These are phyloP conservation scores for Leccinum subrobustum DNA, from an alignment of 1,284 basidiomycete species.

Conservation along the genomic window DNA sequence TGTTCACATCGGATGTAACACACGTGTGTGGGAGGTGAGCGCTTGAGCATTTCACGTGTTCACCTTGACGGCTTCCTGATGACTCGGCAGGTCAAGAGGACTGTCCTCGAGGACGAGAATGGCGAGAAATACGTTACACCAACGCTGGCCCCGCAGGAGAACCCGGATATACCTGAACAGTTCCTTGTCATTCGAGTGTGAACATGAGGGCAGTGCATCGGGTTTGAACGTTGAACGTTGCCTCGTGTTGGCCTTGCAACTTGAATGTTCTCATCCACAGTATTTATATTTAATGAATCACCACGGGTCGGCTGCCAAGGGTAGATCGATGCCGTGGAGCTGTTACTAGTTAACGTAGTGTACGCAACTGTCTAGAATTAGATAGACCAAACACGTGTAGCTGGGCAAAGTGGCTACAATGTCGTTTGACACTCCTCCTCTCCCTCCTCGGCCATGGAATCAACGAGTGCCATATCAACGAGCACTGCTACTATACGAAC, in stretches of 20 bases:
- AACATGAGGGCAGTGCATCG: conserved; percentile 1
- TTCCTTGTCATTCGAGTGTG: conserved; percentile 60
- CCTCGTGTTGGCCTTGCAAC: neutral
- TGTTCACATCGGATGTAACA: conserved; percentile 51
- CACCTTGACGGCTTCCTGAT: neutral
- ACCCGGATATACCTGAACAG: conserved; percentile 66
- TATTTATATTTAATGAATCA: neutral
- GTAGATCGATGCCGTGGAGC: neutral
- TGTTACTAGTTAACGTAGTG: neutral
- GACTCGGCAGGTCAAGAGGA: conserved; percentile 47
- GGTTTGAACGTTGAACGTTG: neutral
- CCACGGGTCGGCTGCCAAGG: neutral
- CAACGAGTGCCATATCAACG: conserved; percentile 16
- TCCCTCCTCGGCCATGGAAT: conserved; percentile 25
- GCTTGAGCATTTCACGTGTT: conserved; percentile 26
- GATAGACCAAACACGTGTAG: conserved; percentile 34
- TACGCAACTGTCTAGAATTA: conserved; percentile 7
- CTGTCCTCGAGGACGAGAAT: conserved; percentile 36
- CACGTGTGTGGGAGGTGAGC: conserved; percentile 50
- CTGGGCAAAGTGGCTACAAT: conserved; percentile 20
- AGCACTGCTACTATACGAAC: conserved; percentile 28
- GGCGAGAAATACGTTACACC: conserved; percentile 40
- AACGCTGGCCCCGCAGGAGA: conserved; percentile 53
- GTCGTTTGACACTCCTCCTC: neutral
- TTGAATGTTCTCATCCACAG: neutral